Base-by-base conservation (phyloP, 192 early-diverging fungal genomes). In the Entomortierella parvispora region DNA sequence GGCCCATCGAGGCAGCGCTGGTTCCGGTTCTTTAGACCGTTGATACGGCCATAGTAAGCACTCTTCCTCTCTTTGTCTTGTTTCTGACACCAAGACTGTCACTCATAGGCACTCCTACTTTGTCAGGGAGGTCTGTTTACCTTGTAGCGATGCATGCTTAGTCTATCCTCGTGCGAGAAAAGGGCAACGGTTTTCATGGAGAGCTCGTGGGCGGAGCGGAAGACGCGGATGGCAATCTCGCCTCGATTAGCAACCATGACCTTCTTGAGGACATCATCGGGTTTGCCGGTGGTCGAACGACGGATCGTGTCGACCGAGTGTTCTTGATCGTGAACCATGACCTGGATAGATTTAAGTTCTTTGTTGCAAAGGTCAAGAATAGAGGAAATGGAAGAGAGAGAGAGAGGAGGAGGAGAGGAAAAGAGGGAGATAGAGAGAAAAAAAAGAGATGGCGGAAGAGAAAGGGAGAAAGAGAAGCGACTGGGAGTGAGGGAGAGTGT, bases 221-320 rank as follows among this genome's bases (percentile, higher is more conserved):
- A 94, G 75, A 99, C 88, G 44, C 97, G 90, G 80, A 97, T 94
- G 42, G 97, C 94, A 65, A 99, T 99, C 85, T 99, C 97, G 14
- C 85, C 85, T 70, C 85, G 83, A 78, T 86, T 86, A 58, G 81
- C 85, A 43, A 86, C 85, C 68, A 86, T 53, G 53, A 86, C 68
- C 47, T 86, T 86, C 46, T 83, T 80, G 58, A 86, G 83, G 28
- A 86, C 85, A 69, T 86, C 85, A 15, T 77, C 74, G 14, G 65
- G 65, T 8, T 64, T 44, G 17, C 49, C 55, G 18, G 60, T 58
- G 37, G 83, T 81, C 33, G 83, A 81, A 49, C 85, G 66, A 48
- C 85, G 83, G 76, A 86, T 86, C 18, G 85, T 86, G 47, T 86
- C 85, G 63, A 86, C 85, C 4, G 85, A 71, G 65, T 86, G 78